These are phyloP conservation scores for Solanum clarkiae DNA, from an alignment of 257 asterid genomes.

Conservation along the genomic window DNA sequence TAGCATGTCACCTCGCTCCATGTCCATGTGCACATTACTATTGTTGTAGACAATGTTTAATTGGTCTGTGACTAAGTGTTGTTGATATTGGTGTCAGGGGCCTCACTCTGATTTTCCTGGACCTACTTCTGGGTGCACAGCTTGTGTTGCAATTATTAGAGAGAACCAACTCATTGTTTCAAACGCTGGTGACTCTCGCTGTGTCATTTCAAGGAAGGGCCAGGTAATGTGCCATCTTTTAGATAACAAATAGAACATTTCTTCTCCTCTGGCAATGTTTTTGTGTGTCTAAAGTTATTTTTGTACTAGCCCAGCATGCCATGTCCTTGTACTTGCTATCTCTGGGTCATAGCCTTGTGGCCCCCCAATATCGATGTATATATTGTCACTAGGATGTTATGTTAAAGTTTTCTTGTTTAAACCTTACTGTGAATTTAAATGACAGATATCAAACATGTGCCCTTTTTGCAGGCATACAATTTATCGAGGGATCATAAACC, in stretches of 20 bases:
- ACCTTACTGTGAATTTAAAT: not conserved
- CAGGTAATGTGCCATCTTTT: conserved; percentile 36
- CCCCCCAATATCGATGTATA: not conserved
- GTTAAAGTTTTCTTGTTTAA: not conserved
- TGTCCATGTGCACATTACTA: not conserved
- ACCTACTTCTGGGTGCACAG: conserved; percentile 92
- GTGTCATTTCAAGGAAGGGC: conserved; percentile 94
- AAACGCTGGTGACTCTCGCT: conserved; percentile 98
- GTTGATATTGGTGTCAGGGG: conserved; percentile 38
- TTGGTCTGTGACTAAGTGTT: not conserved
- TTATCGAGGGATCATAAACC: conserved; percentile 98
- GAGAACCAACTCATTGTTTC: conserved; percentile 77
- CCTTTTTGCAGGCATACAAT: conserved; percentile 59
- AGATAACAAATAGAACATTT: not conserved
- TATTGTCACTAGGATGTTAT: not conserved
- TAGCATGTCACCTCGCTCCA: not conserved
- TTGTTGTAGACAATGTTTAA: not conserved
- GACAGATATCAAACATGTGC: not conserved
- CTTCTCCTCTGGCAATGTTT: not conserved
- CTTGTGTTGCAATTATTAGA: conserved; percentile 84
- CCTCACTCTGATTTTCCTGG: conserved; percentile 96
- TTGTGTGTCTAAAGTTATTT: not conserved
- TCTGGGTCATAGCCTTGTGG: not conserved
- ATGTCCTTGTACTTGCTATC: not conserved
- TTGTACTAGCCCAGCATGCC: not conserved